Evolutionary conservation across 768 basidiomycete species (phyloP).

Genomic region (Panaeolus papilionaceus): DNA sequence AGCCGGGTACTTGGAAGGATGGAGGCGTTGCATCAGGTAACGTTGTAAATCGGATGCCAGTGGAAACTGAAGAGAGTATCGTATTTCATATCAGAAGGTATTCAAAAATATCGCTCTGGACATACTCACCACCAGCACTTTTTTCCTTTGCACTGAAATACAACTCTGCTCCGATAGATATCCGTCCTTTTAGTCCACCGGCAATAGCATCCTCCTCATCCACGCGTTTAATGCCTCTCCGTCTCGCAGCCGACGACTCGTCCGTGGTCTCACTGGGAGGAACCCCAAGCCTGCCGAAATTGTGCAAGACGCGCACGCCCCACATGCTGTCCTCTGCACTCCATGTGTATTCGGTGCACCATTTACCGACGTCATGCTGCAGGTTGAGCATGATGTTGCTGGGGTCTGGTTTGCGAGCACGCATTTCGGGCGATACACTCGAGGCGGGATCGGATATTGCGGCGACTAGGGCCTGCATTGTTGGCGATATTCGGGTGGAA

Average conservation of each 20-base stretch:
- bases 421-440: slow-evolving; percentile 47
- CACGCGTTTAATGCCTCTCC: slow-evolving; percentile 66
- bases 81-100: background rate
- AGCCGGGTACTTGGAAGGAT: slow-evolving; percentile 57
- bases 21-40: slow-evolving; percentile 79
- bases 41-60: slow-evolving; percentile 94
- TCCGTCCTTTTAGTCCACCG: slow-evolving; percentile 87
- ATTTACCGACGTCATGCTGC: slow-evolving; percentile 92
- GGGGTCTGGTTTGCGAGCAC: slow-evolving; percentile 51
- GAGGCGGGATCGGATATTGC: slow-evolving; percentile 85
- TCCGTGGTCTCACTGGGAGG: slow-evolving; percentile 41
- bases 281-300: slow-evolving; percentile 77
- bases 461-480: slow-evolving; percentile 82
- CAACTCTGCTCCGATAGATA: slow-evolving; percentile 92
- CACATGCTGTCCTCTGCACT: slow-evolving; percentile 95
- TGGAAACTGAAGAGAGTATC: slow-evolving; percentile 66
- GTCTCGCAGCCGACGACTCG: slow-evolving; percentile 24
- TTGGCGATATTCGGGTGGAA: slow-evolving; percentile 79
- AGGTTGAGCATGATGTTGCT: slow-evolving; percentile 84
- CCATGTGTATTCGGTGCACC: slow-evolving; percentile 94
- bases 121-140: slow-evolving; percentile 80
- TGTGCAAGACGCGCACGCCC: slow-evolving; percentile 87
- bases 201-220: slow-evolving; percentile 96
- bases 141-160: slow-evolving; percentile 94
- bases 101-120: background rate